A percentile compares a stretch with the other conserved stretches of the same genome.
These are phyloP conservation scores for Cryphonectria parasitica DNA, from an alignment of 2,329 filamentous ascomycete species.

Conservation along the genomic window DNA sequence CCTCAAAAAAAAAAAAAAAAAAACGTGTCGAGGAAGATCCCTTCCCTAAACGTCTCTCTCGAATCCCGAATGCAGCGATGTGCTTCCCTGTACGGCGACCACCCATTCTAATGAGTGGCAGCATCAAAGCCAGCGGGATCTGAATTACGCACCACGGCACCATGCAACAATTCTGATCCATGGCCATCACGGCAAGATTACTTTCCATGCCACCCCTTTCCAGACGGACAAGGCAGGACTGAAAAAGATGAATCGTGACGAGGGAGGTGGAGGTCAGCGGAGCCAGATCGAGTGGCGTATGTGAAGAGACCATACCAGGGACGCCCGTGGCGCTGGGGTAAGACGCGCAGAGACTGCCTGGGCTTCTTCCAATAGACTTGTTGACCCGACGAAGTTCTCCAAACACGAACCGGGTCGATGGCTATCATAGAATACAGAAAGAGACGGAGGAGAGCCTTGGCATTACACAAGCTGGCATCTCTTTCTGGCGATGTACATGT, in stretches of 20 bases:
- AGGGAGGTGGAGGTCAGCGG: background rate
- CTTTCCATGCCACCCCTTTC: background rate
- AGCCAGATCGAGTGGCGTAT: slow-evolving; percentile 7
- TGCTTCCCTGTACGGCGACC: background rate
- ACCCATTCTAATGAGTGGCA: background rate
- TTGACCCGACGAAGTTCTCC: background rate
- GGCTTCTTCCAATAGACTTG: background rate
- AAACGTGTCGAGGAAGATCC: background rate
- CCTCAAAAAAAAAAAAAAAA: too few species aligned
- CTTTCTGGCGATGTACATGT: background rate
- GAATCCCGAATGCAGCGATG: slow-evolving; percentile 4
- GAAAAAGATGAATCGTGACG: background rate
- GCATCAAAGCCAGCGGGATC: background rate
- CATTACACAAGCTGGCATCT: background rate
- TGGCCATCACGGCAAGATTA: background rate
- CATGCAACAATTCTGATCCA: background rate
- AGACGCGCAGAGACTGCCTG: background rate
- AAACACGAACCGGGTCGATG: background rate
- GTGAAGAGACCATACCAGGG: background rate
- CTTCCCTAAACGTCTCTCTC: background rate
- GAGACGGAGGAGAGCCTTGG: background rate
- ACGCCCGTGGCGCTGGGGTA: background rate
- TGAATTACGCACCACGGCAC: background rate
- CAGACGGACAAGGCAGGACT: background rate
- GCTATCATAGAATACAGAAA: background rate